These are phyloP conservation scores for Pseudogymnoascus sp. DNA, from an alignment of 2,329 filamentous ascomycete genomes.

Conservation along the genomic window DNA sequence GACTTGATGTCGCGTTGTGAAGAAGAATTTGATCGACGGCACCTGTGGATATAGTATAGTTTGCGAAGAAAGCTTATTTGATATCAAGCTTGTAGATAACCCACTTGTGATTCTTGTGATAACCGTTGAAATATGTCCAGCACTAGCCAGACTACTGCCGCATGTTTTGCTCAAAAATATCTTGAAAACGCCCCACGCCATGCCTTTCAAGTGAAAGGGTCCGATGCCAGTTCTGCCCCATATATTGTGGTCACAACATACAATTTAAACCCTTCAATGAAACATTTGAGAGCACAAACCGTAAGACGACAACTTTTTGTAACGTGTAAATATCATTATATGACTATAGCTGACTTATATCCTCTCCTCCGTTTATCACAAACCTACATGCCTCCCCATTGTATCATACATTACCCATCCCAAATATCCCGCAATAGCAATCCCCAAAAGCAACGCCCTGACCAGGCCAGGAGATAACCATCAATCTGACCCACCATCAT, in stretches of 20 bases:
- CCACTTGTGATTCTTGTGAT: not conserved
- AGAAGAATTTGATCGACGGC: constrained; percentile 38
- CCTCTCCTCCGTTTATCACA: not conserved
- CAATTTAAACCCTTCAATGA: not conserved
- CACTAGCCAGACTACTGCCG: not conserved
- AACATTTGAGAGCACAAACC: not conserved
- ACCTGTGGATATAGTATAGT: not conserved
- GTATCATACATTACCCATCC: constrained; percentile 4
- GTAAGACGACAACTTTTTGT: not conserved
- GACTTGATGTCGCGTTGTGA: constrained; percentile 43
- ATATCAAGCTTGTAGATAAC: too few relatives aligned
- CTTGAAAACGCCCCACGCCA: not conserved
- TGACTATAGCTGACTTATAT: constrained; percentile 3
- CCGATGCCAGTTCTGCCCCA: not conserved
- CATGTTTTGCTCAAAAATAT: not conserved
- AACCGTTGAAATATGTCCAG: not conserved
- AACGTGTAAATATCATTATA: constrained; percentile 7
- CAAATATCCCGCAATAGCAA: not conserved
- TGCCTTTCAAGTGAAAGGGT: not conserved
- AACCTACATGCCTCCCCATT: not conserved
- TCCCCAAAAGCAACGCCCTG: not conserved
- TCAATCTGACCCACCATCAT: not conserved
- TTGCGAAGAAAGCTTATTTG: not conserved
- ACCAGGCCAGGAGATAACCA: constrained; percentile 1
- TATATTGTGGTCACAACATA: not conserved